These are phyloP conservation scores for Abrus pulchellus DNA, from an alignment of 306 rosid species.

Conservation along the genomic window DNA sequence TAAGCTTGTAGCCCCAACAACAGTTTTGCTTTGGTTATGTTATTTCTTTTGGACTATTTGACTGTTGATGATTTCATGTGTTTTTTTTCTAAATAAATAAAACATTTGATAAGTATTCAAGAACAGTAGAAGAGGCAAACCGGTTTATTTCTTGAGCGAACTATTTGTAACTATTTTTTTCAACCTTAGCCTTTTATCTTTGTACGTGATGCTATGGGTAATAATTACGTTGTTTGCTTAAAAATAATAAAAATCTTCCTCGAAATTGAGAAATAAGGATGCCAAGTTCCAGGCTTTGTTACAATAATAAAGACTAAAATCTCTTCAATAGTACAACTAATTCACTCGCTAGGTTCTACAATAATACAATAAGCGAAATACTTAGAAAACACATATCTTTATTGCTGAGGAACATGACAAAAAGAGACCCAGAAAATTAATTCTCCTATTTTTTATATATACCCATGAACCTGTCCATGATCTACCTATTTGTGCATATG, in stretches of 20 bases:
- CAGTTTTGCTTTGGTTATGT: no score
- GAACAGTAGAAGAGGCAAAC: not conserved
- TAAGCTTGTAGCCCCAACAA: not conserved
- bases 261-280: slow-evolving; percentile 47
- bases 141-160: not conserved
- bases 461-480: slow-evolving; percentile 57
- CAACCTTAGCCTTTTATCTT: not conserved
- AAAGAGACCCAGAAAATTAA: slow-evolving; percentile 54
- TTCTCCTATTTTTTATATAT: slow-evolving; percentile 54
- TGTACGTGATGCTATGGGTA: slow-evolving; percentile 20
- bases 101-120: not conserved
- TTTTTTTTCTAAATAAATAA: no score
- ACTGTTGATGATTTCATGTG: no score
- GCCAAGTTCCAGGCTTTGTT: slow-evolving; percentile 44
- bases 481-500: slow-evolving; percentile 54
- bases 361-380: slow-evolving; percentile 46
- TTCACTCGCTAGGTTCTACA: slow-evolving; percentile 50
- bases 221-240: not conserved
- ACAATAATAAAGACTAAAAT: slow-evolving; percentile 38
- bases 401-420: slow-evolving; percentile 49
- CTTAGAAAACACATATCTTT: slow-evolving; percentile 54
- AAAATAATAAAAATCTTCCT: not conserved
- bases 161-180: not conserved
- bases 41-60: no score
- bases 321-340: slow-evolving; percentile 41